Conservation (phyloP, 331 rosid species). For the Rhamnella rubrinervis region DNA sequence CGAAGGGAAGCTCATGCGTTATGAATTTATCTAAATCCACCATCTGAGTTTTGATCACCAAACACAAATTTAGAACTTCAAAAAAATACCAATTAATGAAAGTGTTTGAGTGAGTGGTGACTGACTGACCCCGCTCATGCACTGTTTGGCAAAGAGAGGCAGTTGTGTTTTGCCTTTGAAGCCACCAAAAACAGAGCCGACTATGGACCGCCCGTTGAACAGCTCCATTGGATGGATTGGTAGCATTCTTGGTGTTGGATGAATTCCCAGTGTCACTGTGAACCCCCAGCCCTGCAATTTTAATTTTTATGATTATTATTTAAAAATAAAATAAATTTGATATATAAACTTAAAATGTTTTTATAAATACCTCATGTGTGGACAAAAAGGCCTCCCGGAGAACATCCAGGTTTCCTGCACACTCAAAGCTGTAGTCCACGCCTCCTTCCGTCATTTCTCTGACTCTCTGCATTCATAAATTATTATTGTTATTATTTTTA, state of each 20-base stretch:
- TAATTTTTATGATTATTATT: too few species aligned
- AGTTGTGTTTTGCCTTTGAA: constrained; percentile 78
- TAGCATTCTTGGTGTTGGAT: constrained; percentile 55
- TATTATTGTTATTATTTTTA: too few species aligned
- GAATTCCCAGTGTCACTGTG: constrained; percentile 71
- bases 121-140: constrained; percentile 53
- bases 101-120: background rate
- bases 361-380: constrained; percentile 43
- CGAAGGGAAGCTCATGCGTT: constrained; percentile 82
- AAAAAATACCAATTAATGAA: too few species aligned
- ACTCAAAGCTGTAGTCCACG: constrained; percentile 80
- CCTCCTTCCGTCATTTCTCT: constrained; percentile 65
- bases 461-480: constrained; percentile 43
- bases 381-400: constrained; percentile 72
- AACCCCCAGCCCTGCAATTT: constrained; percentile 76
- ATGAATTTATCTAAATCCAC: constrained; percentile 66
- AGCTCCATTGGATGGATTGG: constrained; percentile 91
- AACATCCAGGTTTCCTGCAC: constrained; percentile 60
- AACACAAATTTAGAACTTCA: background rate
- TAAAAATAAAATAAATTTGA: background rate
- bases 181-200: constrained; percentile 75
- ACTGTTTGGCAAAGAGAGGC: constrained; percentile 67
- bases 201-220: constrained; percentile 54
- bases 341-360: background rate
- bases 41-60: constrained; percentile 31